Base-by-base conservation (phyloP, 495 filamentous ascomycete species). In the Xylaria sp. region DNA sequence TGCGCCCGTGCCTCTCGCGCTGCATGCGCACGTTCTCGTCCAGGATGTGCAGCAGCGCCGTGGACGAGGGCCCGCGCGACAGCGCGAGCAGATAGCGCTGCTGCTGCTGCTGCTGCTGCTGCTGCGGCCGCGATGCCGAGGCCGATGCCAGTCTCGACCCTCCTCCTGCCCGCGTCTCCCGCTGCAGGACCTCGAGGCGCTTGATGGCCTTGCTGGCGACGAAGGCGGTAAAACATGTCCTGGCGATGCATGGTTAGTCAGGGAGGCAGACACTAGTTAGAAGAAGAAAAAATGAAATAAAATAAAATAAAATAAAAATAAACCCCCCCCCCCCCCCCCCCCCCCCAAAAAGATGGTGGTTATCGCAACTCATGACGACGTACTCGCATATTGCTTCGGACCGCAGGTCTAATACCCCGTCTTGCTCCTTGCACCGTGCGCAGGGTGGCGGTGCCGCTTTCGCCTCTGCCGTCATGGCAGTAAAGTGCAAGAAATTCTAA, bases 51-150 rank as follows among this genome's bases (percentile, higher is more conserved):
- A 98, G 80, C 29, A 99, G 82, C 9, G 88, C 85, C n/a, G 90
- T 85, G 0, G 95, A 98, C 11, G 92, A 96, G 3, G 92, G 84
- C 0, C 97, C 96, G 71, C 93, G 89, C 1, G 94, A 97, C 5
- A 97, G 74, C 1, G 93, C 93, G 17, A 98, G 80, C 3, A 97
- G 84, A 33, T 97, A 84, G 61, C 84, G 87, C 61, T 83, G 82
- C n/a, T n/a, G n/a, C n/a, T n/a, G n/a, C n/a, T n/a, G n/a, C n/a
- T n/a, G n/a, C n/a, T n/a, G n/a, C n/a, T n/a, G n/a, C n/a, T n/a
- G n/a, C n/a, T n/a, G n/a, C n/a, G n/a, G n/a, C n/a, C n/a, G n/a
- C n/a, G n/a, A n/a, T n/a, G n/a, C n/a, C 65, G 85, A 81, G 41
- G 79, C 61, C 53, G 43, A 61, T 21, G 63, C 41, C 0, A 62